Evolutionary conservation across 805 yeast species (phyloP), one percentile per base, ranked within the genome.

Genomic region (Saccharomycopsis javanensis): DNA sequence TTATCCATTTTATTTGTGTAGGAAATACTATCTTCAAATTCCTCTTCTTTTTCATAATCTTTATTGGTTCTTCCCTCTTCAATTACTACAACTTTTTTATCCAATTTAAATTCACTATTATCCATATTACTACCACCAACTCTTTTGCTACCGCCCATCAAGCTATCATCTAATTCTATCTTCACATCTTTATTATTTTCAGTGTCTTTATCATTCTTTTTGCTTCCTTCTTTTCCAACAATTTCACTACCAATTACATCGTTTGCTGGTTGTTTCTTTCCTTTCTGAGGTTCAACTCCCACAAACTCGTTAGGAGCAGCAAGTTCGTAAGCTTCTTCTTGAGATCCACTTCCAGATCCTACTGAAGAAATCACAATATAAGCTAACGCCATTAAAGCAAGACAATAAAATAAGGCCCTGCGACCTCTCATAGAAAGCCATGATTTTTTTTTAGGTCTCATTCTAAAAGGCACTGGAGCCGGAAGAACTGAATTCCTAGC

Each of bases 371-470:
- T 57, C 20, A 57, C 55, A 27, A 60, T 45, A 31, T 57, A 60
- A 2, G 48, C 58, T 13, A 60, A 10, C 8, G 62, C 55, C 20
- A 58, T 33, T 6, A 60, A 55, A 5, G 61, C 58, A 45, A 57
- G 55, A 5, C 58, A n/a, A 34, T 60, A 60, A 20, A 57, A 42
- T 11, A 57, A n/a, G 1, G 48, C 16, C 15, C 50, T 38, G 25
- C 62, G 60, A 53, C 55, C 55, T 37, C 50, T 57, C 34, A 53
- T 25, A 13, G 58, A 30, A 13, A 57, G 16, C 16, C 51, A 31
- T 30, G 51, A 53, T 57, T 60, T 60, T 57, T 58, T 58, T 56
- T 58, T 58, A 15, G 62, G 62, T 28, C 57, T 60, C 62, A 60
- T 60, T 20, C 62, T 55, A 25, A 52, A 60, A 5, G 62, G 62